These are phyloP conservation scores for Talaromyces trachyspermus DNA, from an alignment of 495 filamentous ascomycete species.

Conservation along the genomic window DNA sequence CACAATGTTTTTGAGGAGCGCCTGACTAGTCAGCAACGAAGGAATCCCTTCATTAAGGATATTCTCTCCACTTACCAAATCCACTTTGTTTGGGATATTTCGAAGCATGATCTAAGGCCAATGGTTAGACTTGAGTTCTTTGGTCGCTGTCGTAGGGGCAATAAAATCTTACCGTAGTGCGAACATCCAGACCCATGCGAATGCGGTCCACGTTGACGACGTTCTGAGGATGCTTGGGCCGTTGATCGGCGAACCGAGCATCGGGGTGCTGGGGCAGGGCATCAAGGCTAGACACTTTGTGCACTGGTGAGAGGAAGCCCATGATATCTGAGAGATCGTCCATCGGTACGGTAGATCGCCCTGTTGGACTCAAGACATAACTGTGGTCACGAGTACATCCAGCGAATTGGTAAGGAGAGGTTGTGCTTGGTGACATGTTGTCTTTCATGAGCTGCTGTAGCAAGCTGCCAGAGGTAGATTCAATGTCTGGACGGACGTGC, in stretches of 20 bases:
- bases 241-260: slow-evolving; percentile 18
- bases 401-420: not conserved
- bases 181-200: slow-evolving; percentile 57
- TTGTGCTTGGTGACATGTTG: not conserved
- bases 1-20: slow-evolving; percentile 67
- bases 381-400: slow-evolving; percentile 1
- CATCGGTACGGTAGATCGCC: slow-evolving; percentile 28
- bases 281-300: slow-evolving; percentile 17
- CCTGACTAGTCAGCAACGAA: slow-evolving; percentile 19
- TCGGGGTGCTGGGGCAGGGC: slow-evolving; percentile 13
- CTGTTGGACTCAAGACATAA: slow-evolving; percentile 24
- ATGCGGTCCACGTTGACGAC: slow-evolving; percentile 60
- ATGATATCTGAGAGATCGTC: slow-evolving; percentile 25
- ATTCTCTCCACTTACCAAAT: slow-evolving; percentile 44
- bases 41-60: not conserved
- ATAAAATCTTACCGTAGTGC: slow-evolving; percentile 57
- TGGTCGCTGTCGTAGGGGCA: slow-evolving; percentile 9
- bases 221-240: slow-evolving; percentile 47
- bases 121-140: slow-evolving; percentile 10
- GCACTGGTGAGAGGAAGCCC: slow-evolving; percentile 23
- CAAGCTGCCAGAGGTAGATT: not conserved
- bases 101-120: slow-evolving; percentile 77
- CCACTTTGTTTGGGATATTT: slow-evolving; percentile 89
- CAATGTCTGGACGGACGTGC: slow-evolving; percentile 5
- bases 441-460: slow-evolving; percentile 1